Evolutionary conservation across 2,329 filamentous ascomycete genomes (phyloP).

Genomic region (Seiridium unicorne): DNA sequence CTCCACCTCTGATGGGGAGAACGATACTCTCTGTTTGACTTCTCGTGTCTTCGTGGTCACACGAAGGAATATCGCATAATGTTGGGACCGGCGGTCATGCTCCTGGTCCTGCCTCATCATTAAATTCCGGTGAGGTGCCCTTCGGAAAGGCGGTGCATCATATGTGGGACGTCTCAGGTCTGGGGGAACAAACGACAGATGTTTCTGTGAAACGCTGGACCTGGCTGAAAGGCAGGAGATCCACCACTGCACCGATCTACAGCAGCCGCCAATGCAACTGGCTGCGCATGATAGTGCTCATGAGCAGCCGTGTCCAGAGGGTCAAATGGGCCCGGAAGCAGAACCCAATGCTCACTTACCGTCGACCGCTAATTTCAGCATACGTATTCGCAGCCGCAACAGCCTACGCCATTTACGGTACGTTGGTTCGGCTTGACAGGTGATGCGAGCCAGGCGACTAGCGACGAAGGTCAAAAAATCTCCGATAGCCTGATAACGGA

Average conservation of each 20-base stretch:
- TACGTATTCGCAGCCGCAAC: neutral
- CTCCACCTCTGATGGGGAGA: neutral
- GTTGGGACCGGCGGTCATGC: no score
- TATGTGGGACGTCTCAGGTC: conserved; percentile 7
- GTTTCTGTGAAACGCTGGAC: conserved; percentile 6
- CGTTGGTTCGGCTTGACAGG: neutral
- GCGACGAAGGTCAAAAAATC: neutral
- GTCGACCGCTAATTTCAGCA: no score
- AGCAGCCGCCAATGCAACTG: neutral
- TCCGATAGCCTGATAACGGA: neutral
- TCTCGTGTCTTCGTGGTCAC: neutral
- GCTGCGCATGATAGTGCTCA: neutral
- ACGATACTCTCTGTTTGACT: no score
- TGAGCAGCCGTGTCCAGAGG: neutral
- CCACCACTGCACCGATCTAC: neutral
- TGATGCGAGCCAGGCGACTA: neutral
- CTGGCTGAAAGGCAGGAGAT: neutral
- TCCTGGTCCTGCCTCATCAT: neutral
- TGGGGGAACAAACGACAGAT: neutral
- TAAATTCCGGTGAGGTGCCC: neutral
- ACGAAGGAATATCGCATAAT: neutral
- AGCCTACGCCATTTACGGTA: neutral
- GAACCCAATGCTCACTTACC: no score
- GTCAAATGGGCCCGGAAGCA: neutral
- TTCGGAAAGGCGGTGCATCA: neutral